These are phyloP conservation scores for Whalleya microplaca DNA, from an alignment of 2,329 filamentous ascomycete species.

Conservation along the genomic window DNA sequence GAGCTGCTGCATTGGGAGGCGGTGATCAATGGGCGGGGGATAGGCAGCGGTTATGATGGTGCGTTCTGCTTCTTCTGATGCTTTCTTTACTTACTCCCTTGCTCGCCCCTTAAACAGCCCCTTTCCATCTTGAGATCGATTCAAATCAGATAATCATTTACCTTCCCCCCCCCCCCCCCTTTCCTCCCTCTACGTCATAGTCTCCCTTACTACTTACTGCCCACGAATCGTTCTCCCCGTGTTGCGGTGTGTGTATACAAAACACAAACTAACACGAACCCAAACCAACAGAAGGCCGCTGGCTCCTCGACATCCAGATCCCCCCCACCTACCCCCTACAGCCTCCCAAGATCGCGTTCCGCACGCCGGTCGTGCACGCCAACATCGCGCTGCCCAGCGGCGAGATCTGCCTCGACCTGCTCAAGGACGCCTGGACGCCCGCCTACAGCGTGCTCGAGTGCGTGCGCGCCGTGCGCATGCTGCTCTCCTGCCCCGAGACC, in stretches of 20 bases:
- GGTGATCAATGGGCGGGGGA: constrained; percentile 61
- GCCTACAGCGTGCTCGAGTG: constrained; percentile 80
- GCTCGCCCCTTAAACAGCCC: background rate
- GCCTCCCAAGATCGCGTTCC: constrained; percentile 78
- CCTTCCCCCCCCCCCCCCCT: background rate
- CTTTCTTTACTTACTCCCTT: background rate
- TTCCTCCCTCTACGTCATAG: background rate
- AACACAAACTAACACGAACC: constrained; percentile 1
- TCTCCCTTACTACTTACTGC: too few relatives aligned
- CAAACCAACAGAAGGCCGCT: constrained; percentile 64
- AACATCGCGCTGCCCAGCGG: constrained; percentile 74
- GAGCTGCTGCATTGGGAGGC: constrained; percentile 62
- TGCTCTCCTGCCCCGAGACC: constrained; percentile 69
- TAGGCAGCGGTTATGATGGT: constrained; percentile 63
- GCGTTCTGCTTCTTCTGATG: constrained; percentile 20
- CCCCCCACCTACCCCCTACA: constrained; percentile 77
- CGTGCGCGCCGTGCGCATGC: constrained; percentile 71
- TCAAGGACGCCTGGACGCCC: constrained; percentile 80
- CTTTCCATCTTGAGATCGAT: too few relatives aligned
- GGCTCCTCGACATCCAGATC: constrained; percentile 78
- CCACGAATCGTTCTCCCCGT: too few relatives aligned
- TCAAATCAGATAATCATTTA: too few relatives aligned
- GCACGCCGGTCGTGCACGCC: constrained; percentile 83
- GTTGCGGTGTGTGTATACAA: too few relatives aligned
- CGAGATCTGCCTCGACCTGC: constrained; percentile 91